Base-by-base conservation (phyloP, 148 eudicot genomes). In the Rhododendron vialii region DNA sequence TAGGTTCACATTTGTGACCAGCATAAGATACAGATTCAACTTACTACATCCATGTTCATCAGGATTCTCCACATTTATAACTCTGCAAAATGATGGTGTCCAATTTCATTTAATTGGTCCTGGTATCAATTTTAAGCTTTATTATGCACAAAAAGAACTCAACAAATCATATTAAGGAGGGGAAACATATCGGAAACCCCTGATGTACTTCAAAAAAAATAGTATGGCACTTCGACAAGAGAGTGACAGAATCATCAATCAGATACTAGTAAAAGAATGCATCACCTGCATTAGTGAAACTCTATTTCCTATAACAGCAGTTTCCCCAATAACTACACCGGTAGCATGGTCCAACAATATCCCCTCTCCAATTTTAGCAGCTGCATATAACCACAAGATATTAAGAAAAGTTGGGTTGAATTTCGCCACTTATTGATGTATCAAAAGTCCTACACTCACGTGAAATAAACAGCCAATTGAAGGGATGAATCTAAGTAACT, bases 231-330 rank as follows among this genome's bases (percentile, higher is more conserved):
- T 36, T n/a, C 3, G 24, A 30, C n/a, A 53, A 14, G 80, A 14
- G 5, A 14, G 73, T 24, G 41, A 74, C 20, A 84, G 65, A 85
- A 77, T 8, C 55, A 51, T 69, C 80, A 53, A 86, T 86, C 84
- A 50, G 35, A 77, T 11, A 71, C 36, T 51, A 69, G 28, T 35
- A 5, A 26, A 4, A 71, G 35, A 59, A 35, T 77, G 55, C 69
- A 75, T 73, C 81, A 92, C 95, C 95, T 93, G 95, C 95, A 93
- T 93, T 43, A 93, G 78, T 51, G 95, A 93, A 83, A 93, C 95
- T 88, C 89, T 89, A 77, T 90, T 87, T 74, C 93, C 95, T 86
- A 93, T 67, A 78, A 91, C 92, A 65, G 93, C 93, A 84, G 95
- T 93, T 91, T 93, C 95, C 59, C 95, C 95, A 84, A 93, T 90